Evolutionary conservation across 495 filamentous ascomycete genomes (phyloP), one percentile per base, ranked within the genome.

Genomic region (Hypomontagnella submonticulosa): DNA sequence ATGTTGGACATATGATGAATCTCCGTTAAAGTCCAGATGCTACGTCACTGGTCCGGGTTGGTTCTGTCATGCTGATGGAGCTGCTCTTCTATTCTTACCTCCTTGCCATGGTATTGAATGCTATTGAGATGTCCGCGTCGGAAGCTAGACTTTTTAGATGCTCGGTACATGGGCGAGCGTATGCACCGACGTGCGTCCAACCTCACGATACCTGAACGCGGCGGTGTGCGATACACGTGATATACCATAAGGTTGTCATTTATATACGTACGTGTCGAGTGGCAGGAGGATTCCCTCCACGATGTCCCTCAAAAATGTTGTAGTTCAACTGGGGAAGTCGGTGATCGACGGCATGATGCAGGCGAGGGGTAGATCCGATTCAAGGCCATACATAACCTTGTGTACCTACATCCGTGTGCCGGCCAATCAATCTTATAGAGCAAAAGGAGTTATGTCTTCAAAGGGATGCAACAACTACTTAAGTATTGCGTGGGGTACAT

Each of bases 321-420:
- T 42, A 52, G 44, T 57, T 62, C 36, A 46, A 50, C 43, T 62
- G 43, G 65, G 57, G 52, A 53, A 43, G n/a, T 57, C 27, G 56
- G 47, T 43, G 65, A 68, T 68, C 65, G 58, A 55, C 65, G 49
- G 59, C 37, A 56, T 48, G 64, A 57, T 63, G 53, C 42, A 63
- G 47, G 16, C 58, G 48, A 68, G 59, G 58, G 64, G 65, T 51
- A 63, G 54, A 68, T 68, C 58, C 64, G 58, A 67, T 57, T 67
- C 53, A 61, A 61, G 36, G 58, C 40, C 30, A 61, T 38, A 46
- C 47, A 16, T 30, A 53, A n/a, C 49, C 15, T 38, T 20, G 15
- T 36, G 27, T 53, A 36, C 15, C 16, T 36, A 58, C 19, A 37
- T 42, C 13, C 33, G 47, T 41, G 32, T 43, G 32, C 46, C 43